Conservation (phyloP, 2,329 filamentous ascomycete genomes). For the Fusarium sp. region DNA sequence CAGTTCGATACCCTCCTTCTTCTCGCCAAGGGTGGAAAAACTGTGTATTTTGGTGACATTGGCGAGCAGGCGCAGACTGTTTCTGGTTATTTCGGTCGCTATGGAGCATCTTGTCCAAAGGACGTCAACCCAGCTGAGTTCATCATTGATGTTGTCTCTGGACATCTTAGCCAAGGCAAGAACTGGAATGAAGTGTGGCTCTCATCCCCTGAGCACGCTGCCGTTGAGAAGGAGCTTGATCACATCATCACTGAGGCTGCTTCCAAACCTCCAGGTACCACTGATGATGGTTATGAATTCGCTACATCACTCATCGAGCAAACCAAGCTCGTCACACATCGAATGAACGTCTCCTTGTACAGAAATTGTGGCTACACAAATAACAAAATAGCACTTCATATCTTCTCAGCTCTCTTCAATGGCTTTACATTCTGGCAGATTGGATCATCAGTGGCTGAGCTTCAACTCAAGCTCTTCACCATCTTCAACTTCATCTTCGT, state of each 20-base stretch:
- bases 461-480: constrained; percentile 68
- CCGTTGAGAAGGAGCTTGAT: constrained; percentile 71
- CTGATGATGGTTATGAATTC: constrained; percentile 56
- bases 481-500: constrained; percentile 74
- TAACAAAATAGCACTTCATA: constrained; percentile 70
- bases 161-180: constrained; percentile 56
- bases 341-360: constrained; percentile 71
- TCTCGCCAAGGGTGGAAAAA: constrained; percentile 72
- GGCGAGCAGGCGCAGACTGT: constrained; percentile 66
- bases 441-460: constrained; percentile 60
- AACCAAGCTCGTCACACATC: constrained; percentile 70
- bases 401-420: constrained; percentile 67
- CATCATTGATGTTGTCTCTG: constrained; percentile 73
- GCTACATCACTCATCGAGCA: constrained; percentile 54
- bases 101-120: constrained; percentile 70
- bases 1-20: constrained; percentile 74
- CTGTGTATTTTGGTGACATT: constrained; percentile 75
- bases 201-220: constrained; percentile 68
- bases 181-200: constrained; percentile 79
- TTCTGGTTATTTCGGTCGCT: constrained; percentile 71
- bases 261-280: constrained; percentile 53
- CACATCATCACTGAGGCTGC: constrained; percentile 67
- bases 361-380: constrained; percentile 74
- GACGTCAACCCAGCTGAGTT: constrained; percentile 79
- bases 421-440: constrained; percentile 72